These are phyloP conservation scores for Elongisporangium prolatum DNA, from an alignment of 352 stramenopile genomes.

Conservation along the genomic window DNA sequence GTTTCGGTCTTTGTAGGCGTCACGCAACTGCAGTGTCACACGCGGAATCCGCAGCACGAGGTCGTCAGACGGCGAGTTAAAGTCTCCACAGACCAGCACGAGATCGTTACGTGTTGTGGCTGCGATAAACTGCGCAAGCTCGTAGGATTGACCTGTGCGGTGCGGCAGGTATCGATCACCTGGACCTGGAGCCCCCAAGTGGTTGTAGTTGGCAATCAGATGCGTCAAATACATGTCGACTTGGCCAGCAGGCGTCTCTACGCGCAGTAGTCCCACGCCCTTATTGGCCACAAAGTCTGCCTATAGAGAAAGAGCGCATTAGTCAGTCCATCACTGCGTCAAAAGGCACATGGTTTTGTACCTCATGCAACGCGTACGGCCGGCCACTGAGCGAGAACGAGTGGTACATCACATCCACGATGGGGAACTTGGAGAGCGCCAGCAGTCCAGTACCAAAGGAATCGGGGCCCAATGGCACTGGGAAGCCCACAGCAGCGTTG, in stretches of 20 bases:
- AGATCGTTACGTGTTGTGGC: conserved; percentile 51
- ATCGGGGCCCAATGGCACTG: conserved; percentile 59
- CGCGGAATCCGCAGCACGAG: conserved; percentile 57
- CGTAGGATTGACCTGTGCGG: conserved; percentile 59
- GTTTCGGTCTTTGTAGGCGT: conserved; percentile 73
- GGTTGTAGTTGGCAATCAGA: conserved; percentile 77
- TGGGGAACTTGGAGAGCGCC: conserved; percentile 67
- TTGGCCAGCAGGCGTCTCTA: conserved; percentile 51
- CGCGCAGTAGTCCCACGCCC: conserved; percentile 53
- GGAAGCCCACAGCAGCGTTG: conserved; percentile 71
- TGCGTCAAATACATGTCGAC: conserved; percentile 81
- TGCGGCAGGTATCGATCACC: conserved; percentile 69
- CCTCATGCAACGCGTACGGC: conserved; percentile 71
- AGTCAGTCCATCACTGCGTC: no score
- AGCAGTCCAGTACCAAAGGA: conserved; percentile 75
- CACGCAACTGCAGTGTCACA: conserved; percentile 44
- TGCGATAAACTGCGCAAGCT: conserved; percentile 67
- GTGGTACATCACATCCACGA: conserved; percentile 59
- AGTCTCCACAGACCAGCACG: conserved; percentile 70
- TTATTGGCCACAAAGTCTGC: conserved; percentile 82
- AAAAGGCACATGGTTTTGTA: neutral
- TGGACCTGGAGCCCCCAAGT: conserved; percentile 52
- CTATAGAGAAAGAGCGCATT: conserved; percentile 3
- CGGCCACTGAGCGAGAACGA: conserved; percentile 73
- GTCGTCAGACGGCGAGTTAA: conserved; percentile 77